phyloP scores from a whole-genome alignment of 2,329 filamentous ascomycete species.

The Beauveria sp. region DNA sequence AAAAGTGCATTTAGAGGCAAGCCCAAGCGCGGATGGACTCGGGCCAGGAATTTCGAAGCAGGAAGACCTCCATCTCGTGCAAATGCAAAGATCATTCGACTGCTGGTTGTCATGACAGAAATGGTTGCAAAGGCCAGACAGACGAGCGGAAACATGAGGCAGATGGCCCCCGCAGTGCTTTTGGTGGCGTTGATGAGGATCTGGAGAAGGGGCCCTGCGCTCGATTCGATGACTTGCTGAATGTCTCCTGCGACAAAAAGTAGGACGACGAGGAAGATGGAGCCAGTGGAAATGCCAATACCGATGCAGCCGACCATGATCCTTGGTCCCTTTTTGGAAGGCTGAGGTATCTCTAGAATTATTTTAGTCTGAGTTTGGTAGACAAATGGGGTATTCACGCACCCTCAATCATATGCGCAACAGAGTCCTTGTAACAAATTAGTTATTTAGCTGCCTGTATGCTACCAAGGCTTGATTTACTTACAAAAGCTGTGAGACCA shows the following conservation, averaged over 20 bases:
- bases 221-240: conserved; percentile 44
- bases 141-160: conserved; percentile 58
- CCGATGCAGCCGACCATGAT: conserved; percentile 47
- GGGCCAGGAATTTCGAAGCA: conserved; percentile 50
- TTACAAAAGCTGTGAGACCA: conserved; percentile 24
- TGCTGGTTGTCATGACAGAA: conserved; percentile 58
- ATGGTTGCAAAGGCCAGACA: conserved; percentile 58
- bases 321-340: conserved; percentile 23
- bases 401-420: conserved; percentile 29
- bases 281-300: conserved; percentile 56
- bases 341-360: conserved; percentile 22
- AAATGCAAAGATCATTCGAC: conserved; percentile 61
- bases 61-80: conserved; percentile 58
- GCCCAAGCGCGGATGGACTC: conserved; percentile 51
- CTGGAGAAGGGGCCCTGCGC: conserved; percentile 51
- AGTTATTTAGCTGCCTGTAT: neutral
- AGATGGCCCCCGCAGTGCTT: conserved; percentile 53
- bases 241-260: conserved; percentile 57
- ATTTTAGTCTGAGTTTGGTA: neutral
- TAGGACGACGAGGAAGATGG: conserved; percentile 53
- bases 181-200: conserved; percentile 56
- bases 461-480: neutral
- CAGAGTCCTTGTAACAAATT: conserved; percentile 20
- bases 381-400: neutral
- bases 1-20: conserved; percentile 61